Conservation (phyloP, 768 basidiomycete genomes). For the Hemileccinum impolitum region DNA sequence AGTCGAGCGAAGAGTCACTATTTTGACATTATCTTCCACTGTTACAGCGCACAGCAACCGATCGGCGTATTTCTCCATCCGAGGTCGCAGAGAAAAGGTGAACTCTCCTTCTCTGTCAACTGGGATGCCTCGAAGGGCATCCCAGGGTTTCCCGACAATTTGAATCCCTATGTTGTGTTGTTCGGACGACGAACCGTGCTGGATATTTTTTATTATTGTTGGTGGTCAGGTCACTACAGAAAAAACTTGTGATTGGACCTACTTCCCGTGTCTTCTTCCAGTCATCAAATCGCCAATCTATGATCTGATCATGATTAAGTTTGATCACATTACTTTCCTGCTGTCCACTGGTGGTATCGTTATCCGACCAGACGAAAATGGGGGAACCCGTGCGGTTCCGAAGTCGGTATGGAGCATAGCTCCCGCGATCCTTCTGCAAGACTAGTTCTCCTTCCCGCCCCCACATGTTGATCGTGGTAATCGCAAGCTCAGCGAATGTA, state of each 20-base stretch:
- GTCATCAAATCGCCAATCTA: slow-evolving; percentile 98
- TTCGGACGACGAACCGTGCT: slow-evolving; percentile 50
- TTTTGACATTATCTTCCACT: slow-evolving; percentile 88
- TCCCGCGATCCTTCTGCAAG: slow-evolving; percentile 75
- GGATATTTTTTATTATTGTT: not conserved
- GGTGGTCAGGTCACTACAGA: not conserved
- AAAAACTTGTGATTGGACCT: slow-evolving; percentile 13
- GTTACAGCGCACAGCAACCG: slow-evolving; percentile 87
- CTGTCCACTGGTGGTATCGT: slow-evolving; percentile 48
- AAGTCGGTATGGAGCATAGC: slow-evolving; percentile 91
- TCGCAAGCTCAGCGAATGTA: slow-evolving; percentile 82
- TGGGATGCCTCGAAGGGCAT: slow-evolving; percentile 80
- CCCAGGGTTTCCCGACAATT: slow-evolving; percentile 85
- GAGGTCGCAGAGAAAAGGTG: slow-evolving; percentile 80
- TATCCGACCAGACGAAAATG: slow-evolving; percentile 82
- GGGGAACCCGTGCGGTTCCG: slow-evolving; percentile 88
- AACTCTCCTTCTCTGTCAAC: slow-evolving; percentile 95
- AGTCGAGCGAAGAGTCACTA: slow-evolving; percentile 90
- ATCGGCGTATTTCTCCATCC: slow-evolving; percentile 66
- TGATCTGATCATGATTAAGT: slow-evolving; percentile 67
- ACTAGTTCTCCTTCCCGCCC: slow-evolving; percentile 70
- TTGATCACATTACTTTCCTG: slow-evolving; percentile 53
- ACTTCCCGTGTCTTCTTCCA: slow-evolving; percentile 94
- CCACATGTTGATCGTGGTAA: slow-evolving; percentile 70
- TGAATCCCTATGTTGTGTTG: slow-evolving; percentile 88